phyloP scores from a whole-genome alignment of 2,329 filamentous ascomycete genomes.

The Trichoderma koningiopsis region DNA sequence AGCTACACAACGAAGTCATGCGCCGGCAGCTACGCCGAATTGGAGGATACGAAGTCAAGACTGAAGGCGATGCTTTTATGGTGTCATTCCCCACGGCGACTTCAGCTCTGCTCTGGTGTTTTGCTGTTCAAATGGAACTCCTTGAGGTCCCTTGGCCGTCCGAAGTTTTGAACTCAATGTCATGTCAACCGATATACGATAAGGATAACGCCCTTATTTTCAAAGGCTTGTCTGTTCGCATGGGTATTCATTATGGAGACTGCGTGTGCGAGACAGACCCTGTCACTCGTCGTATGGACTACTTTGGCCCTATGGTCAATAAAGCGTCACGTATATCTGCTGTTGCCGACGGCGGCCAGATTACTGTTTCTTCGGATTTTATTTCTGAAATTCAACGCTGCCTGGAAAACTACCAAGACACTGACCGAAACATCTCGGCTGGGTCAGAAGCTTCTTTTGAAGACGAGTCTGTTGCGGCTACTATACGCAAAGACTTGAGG shows the following conservation, averaged over 20 bases:
- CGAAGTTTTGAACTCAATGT: conserved; percentile 84
- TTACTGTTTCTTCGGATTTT: conserved; percentile 95
- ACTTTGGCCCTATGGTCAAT: conserved; percentile 99
- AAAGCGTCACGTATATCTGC: conserved; percentile 91
- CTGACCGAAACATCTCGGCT: conserved; percentile 68
- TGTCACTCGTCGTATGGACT: conserved; percentile 97
- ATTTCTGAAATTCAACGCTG: conserved; percentile 94
- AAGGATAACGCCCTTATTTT: conserved; percentile 88
- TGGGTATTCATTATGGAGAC: conserved; percentile 95
- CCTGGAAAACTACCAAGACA: conserved; percentile 84
- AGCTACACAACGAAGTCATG: conserved; percentile 97
- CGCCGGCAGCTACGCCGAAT: conserved; percentile 89
- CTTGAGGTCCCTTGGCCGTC: conserved; percentile 91
- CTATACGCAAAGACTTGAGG: conserved; percentile 84
- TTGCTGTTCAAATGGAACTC: conserved; percentile 86
- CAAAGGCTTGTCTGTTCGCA: conserved; percentile 89
- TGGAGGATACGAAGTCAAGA: conserved; percentile 98
- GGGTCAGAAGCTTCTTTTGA: conserved; percentile 69
- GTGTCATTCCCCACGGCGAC: conserved; percentile 97
- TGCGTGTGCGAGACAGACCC: conserved; percentile 95
- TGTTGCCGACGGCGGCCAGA: conserved; percentile 94
- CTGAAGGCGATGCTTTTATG: conserved; percentile 99
- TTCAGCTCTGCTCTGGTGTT: conserved; percentile 92
- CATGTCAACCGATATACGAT: conserved; percentile 80
- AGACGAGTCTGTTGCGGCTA: conserved; percentile 71